Evolutionary conservation across 768 basidiomycete species (phyloP), one percentile per base, ranked within the genome.

Genomic region (Coprinopsis strossmayeri): DNA sequence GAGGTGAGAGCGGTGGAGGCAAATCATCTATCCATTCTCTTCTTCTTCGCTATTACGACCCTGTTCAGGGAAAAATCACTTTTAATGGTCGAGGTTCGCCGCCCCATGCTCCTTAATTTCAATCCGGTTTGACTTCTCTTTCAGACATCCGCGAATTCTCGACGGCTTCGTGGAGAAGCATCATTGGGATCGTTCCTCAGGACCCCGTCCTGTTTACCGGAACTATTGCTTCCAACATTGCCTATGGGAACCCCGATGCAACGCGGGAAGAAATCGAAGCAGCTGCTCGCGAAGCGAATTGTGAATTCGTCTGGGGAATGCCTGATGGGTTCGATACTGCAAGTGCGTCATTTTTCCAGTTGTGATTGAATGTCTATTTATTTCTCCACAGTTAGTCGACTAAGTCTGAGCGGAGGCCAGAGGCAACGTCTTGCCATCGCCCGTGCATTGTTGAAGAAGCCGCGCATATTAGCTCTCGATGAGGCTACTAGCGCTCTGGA

Each of bases 171-270:
- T 98, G 95, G 94, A 79, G 95, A 34, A 72, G 73, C 48, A 76
- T 86, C 25, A 91, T 98, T 38, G 91, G 92, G 0, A 81, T 97
- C n/a, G 93, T 98, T 1, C 94, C 93, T 11, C 94, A 97, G 60
- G 90, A 91, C 56, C 74, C 77, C 9, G 76, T 86, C 11, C 69
- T 87, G 5, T 87, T 87, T 70, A 87, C 87, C 57, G 67, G 79
- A 0, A 82, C 92, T 0, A 94, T 97, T 44, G 91, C 91, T 2
- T 87, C 89, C 1, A 98, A 98, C 58, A 98, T 95, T 53, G 85
- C 92, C 0, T 97, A 88, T 58, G 94, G 94, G 2, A 77, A 84
- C 42, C 73, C 78, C 7, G 67, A 76, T 17, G 89, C 82, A 0
- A 88, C 90, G 0, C 75, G 87, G 18, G 82, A 83, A 55, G 80